Evolutionary conservation across 2,329 filamentous ascomycete species (phyloP), one percentile per base, ranked within the genome.

Genomic region (Colletotrichum lindemuthianum): DNA sequence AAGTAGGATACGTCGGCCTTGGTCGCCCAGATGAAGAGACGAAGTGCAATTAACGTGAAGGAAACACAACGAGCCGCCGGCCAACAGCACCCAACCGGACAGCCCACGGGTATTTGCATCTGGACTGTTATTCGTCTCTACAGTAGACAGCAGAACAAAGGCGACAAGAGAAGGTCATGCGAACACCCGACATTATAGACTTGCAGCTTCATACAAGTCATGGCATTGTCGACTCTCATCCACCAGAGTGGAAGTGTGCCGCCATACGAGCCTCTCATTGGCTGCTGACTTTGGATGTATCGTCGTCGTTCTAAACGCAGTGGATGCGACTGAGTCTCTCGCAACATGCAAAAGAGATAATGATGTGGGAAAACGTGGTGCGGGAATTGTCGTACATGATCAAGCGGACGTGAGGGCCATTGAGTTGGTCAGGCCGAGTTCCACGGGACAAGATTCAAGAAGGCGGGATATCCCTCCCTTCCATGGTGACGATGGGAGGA

Each of bases 61-160:
- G 9, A 13, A 1, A 13, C 37, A 40, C 9, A 9, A 13, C 43
- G n/a, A 24, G 15, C n/a, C 10, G 4, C 15, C 48, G 33, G 51
- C 39, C n/a, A 51, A 56, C 51, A 52, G 44, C 47, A 52, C 37
- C 68, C 68, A 70, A 69, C 50, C 68, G 67, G 55, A 34, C 11
- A 36, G 58, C 6, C 59, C 68, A 70, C 68, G 68, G 53, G 68
- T 59, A 33, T 52, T 24, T 15, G 8, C 13, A 34, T 12, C 12
- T 39, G 15, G 37, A n/a, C 43, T 33, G 24, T 41, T 24, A 65
- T 65, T 65, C 61, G 61, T 36, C 12, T n/a, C n/a, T n/a, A n/a
- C n/a, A n/a, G n/a, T 50, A 3, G 12, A 10, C 24, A 12, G 11
- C 9, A 8, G n/a, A 40, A 11, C 37, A 4, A 4, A 10, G 15